Base-by-base conservation (phyloP, 2,329 filamentous ascomycete species). In the Stemphylium vesicarium region DNA sequence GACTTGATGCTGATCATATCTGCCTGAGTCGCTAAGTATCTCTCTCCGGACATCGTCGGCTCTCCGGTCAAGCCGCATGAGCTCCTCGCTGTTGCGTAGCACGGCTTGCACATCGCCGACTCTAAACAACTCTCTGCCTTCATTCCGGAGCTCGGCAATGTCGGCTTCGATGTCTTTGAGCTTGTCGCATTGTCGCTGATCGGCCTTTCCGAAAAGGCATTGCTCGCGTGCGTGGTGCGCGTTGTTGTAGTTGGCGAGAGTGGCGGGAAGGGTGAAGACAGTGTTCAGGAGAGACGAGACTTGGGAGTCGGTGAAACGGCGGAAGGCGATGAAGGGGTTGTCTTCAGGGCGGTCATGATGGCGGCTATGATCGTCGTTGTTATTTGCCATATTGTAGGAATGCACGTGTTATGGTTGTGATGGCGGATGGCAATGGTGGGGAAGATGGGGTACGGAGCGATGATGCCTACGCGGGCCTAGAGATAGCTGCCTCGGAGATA, bases 261-360 rank as follows among this genome's bases (percentile, higher is more conserved):
- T 70, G 36, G 64, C 65, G 31, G 71, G 68, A 12, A 73, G 70
- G 24, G 79, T 77, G 52, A 82, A 80, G 49, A 85, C 73, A 15
- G 79, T 79, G 57, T 81, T 81, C 50, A 86, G 71, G 46, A 87
- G 71, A 13, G 80, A 81, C 8, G 79, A 80, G 62, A 86, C 79
- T 52, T 84, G 82, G 41, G 82, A 80, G 63, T 88, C 85, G 51
- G 84, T 82, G 68, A 84, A 85, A 58, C 81, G 82, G 62, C 85
- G 85, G 74, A 87, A 86, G 26, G 80, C 77, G 51, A 85, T 80
- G 71, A 87, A 86, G 1, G 84, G 83, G 56, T 85, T 85, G 51
- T 71, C 61, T 55, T 73, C 70, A 31, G 55, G 57, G 31, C 59
- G 60, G 15, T 54, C 42, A 15, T 41, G 31, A 11, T 66, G 43